Percentiles rank a stretch among this genome's conserved stretches.
Conservation (phyloP, 164 flowering plant genomes). For the Cinnamomum micranthum region DNA sequence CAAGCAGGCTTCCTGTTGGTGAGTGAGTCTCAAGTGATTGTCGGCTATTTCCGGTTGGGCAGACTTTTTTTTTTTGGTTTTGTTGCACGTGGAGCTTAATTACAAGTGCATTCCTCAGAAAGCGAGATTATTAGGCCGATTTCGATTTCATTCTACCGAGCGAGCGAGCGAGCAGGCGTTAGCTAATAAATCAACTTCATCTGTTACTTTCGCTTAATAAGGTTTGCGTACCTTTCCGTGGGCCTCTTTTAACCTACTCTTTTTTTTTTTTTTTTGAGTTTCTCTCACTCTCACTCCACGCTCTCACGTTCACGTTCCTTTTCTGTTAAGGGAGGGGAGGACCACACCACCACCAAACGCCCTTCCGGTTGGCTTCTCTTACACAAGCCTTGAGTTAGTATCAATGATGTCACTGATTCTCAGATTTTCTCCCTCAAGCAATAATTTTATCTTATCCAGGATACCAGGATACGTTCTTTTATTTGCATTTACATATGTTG, state of each 20-base stretch:
- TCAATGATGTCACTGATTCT: background rate
- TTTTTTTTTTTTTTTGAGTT: no score
- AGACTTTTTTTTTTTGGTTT: background rate
- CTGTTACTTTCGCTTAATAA: background rate
- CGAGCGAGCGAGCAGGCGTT: background rate
- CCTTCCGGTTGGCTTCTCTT: background rate
- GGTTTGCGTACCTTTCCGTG: background rate
- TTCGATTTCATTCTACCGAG: background rate
- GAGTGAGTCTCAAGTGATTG: no score
- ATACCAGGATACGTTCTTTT: no score
- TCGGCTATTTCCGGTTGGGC: no score
- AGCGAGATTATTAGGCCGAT: background rate
- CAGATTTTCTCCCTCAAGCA: background rate
- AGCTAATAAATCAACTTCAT: background rate
- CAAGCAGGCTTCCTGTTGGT: no score
- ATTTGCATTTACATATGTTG: no score
- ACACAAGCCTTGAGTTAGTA: background rate
- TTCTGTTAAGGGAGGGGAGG: background rate
- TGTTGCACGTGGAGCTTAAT: background rate
- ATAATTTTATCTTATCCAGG: background rate
- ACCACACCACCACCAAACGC: background rate
- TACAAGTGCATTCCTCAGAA: background rate
- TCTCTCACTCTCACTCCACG: background rate
- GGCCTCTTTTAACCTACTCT: background rate
- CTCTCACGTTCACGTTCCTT: background rate